phyloP scores from a whole-genome alignment of 805 yeast species.

The Wickerhamomyces bovis region DNA sequence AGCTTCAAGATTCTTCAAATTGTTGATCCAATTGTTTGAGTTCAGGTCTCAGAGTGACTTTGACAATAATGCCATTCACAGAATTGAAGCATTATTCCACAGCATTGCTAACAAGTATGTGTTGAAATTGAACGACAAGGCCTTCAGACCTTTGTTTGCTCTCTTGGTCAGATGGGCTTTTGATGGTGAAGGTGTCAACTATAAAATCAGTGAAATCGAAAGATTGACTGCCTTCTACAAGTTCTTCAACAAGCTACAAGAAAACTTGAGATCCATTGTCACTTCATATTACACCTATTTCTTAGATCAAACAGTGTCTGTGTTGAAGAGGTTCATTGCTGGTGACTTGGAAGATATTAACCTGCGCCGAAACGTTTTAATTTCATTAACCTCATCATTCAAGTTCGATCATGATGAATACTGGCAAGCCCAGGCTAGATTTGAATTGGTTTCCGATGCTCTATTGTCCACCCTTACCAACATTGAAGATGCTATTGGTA shows the following conservation, averaged over 20 bases:
- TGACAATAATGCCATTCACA: constrained; percentile 67
- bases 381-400: constrained; percentile 73
- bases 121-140: constrained; percentile 88
- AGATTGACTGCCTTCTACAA: constrained; percentile 73
- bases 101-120: constrained; percentile 70
- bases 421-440: constrained; percentile 87
- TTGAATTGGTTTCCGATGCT: constrained; percentile 59
- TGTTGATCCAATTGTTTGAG: constrained; percentile 67
- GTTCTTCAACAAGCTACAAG: constrained; percentile 81
- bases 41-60: constrained; percentile 53
- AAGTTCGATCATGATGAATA: constrained; percentile 89
- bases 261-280: constrained; percentile 75
- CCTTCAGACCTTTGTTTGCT: constrained; percentile 89
- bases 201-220: constrained; percentile 42
- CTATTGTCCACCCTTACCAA: constrained; percentile 60
- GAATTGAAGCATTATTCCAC: constrained; percentile 75
- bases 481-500: constrained; percentile 71
- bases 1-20: constrained; percentile 59
- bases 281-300: constrained; percentile 85
- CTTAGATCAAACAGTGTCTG: constrained; percentile 59
- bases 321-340: constrained; percentile 45
- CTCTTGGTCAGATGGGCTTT: constrained; percentile 87
- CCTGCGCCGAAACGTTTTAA: constrained; percentile 67
- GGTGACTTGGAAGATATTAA: constrained; percentile 42
- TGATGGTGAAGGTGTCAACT: constrained; percentile 65